Evolutionary conservation across 140 eudicot genomes (phyloP).

Genomic region (Artemisia princeps): DNA sequence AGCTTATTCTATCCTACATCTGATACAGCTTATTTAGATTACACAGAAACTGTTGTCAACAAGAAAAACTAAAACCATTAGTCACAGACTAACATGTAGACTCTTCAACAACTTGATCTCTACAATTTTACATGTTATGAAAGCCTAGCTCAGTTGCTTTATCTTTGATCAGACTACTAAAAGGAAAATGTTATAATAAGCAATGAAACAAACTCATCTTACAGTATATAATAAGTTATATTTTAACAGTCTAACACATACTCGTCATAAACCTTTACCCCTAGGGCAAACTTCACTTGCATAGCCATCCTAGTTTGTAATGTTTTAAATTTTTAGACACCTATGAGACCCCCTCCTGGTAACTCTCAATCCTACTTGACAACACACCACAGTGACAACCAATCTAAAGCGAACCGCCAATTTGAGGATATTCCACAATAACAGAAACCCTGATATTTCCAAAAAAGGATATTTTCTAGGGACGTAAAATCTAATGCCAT

Average conservation of each 20-base stretch:
- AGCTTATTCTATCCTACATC: background rate
- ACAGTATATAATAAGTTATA: background rate
- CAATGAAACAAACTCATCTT: background rate
- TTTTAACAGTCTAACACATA: background rate
- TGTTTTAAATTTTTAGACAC: background rate
- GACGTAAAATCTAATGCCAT: background rate
- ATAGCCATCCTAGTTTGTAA: background rate
- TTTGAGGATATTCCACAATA: background rate
- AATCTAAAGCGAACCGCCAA: background rate
- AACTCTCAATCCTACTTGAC: conserved; percentile 16
- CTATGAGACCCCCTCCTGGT: conserved; percentile 15
- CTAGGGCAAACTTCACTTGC: conserved; percentile 2
- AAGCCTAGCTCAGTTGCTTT: background rate
- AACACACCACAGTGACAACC: background rate
- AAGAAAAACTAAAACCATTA: background rate
- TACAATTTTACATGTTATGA: background rate
- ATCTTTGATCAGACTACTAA: conserved; percentile 12
- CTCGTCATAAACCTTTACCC: background rate
- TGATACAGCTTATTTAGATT: background rate
- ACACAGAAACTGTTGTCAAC: background rate
- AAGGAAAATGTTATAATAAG: background rate
- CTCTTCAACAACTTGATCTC: background rate
- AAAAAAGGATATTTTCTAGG: background rate
- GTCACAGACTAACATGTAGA: background rate
- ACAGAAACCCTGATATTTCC: background rate